Evolutionary conservation across 1,284 basidiomycete genomes (phyloP), one percentile per base, ranked within the genome.

Genomic region (Trichosporon ovoides): DNA sequence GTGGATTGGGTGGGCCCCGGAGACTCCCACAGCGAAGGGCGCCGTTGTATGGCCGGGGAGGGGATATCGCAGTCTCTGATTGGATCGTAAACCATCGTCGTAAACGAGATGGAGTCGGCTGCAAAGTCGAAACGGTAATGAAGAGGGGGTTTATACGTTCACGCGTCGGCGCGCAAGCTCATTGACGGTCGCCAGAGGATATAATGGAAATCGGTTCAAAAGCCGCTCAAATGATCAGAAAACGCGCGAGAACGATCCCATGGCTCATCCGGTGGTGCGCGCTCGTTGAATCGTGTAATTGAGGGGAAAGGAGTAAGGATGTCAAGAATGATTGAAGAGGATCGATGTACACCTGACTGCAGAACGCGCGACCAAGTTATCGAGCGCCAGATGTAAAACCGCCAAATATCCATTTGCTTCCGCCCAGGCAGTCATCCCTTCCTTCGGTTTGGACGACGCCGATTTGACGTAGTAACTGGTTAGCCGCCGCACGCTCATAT

Each of bases 71-170:
- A 68, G 60, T 76, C 74, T 19, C 74, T 58, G 5, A 76, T 66
- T 7, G 74, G 74, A 55, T 76, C 74, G 63, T 76, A 76, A 33
- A 72, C 70, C 74, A 76, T 76, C 13, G 38, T 55, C 31, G 48
- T 31, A 24, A 5, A 18, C 43, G 22, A 28, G 24, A 24, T 24
- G 22, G 43, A 31, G 24, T 18, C 43, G 43, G 22, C 22, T 11
- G 34, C 22, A 38, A 20, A 16, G 52, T 19, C 16, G 28, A 43
- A 46, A 53, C 10, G 53, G 31, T 49, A 18, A 52, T 48, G 20
- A 33, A 54, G 31, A 49, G 18, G 34, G 16, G 28, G 43, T 28
- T 48, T 48, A n/a, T 48, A 31, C 22, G 43, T 48, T 48, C 22
- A 48, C 43, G 43, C 43, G 43, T 48, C 43, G 43, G 22, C 43